A percentile compares a stretch with the other conserved stretches of the same genome.
These are phyloP conservation scores for Euphrasia confusa DNA, from an alignment of 257 asterid species.

Conservation along the genomic window DNA sequence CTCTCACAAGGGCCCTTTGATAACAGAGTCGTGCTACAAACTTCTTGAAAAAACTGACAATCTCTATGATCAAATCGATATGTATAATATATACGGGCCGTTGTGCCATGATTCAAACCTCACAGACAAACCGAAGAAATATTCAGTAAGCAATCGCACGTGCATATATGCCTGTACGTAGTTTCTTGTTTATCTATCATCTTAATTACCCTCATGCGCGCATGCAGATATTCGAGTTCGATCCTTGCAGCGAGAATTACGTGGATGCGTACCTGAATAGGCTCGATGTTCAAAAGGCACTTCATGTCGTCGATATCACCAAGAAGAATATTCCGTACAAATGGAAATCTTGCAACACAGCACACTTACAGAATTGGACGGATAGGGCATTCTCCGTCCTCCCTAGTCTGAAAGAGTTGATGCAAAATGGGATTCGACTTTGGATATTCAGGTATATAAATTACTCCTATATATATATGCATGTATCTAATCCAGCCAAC, in stretches of 20 bases:
- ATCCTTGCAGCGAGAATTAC: constrained; percentile 67
- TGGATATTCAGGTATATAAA: too few relatives aligned
- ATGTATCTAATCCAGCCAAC: background rate
- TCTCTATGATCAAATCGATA: constrained; percentile 26
- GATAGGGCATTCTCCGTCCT: constrained; percentile 20
- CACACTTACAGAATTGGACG: constrained; percentile 26
- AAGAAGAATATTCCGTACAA: constrained; percentile 28
- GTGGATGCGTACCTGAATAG: constrained; percentile 56
- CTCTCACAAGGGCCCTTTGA: constrained; percentile 24
- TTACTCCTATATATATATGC: too few relatives aligned
- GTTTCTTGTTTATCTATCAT: background rate
- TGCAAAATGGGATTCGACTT: too few relatives aligned
- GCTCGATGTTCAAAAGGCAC: too few relatives aligned
- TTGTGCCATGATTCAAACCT: constrained; percentile 39
- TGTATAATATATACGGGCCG: constrained; percentile 68
- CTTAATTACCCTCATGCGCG: background rate
- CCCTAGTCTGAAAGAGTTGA: too few relatives aligned
- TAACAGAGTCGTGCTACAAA: constrained; percentile 27
- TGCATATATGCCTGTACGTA: too few relatives aligned
- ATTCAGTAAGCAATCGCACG: constrained; percentile 36
- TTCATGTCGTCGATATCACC: constrained; percentile 32
- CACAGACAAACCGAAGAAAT: constrained; percentile 44
- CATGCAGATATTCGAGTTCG: constrained; percentile 34
- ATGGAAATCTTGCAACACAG: constrained; percentile 76
- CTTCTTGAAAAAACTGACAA: constrained; percentile 25